Base-by-base conservation (phyloP, 352 stramenopile species). In the Pythium vanterpoolii region DNA sequence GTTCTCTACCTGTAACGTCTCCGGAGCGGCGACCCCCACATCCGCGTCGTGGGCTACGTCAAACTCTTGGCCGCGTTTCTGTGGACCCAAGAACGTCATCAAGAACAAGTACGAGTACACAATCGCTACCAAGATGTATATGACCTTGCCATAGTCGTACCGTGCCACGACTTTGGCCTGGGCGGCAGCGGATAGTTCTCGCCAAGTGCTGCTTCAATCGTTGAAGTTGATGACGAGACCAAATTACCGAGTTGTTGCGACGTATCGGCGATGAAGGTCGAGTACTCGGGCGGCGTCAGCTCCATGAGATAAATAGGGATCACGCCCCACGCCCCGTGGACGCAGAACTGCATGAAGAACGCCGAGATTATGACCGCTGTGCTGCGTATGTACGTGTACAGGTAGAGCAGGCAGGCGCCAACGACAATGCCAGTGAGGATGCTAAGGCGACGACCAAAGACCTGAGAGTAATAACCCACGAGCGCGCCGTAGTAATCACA, bases 401-500 rank as follows among this genome's bases (percentile, higher is more conserved):
- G 72, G 49, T 85, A 85, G 19, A 85, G 61, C 5, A 85, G 34
- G 30, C 61, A 63, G 43, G 68, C 71, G 24, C 64, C 71, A 18
- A 74, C 10, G 43, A 72, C 43, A 14, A 66, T 56, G 45, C 76
- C 68, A 33, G 64, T 54, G 7, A 85, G 50, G 52, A 85, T 77
- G 30, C 71, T 72, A 4, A 85, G 56, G 16, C 75, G 75, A 55
- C 75, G 73, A 46, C 75, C 75, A 40, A 85, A 75, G 16, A 73
- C 60, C 31, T 85, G 75, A 34, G 75, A 85, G 73, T 85, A 85
- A 66, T 77, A 85, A 42, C 75, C 75, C 13, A 82, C 68, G 30
- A 73, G 5, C 5, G 73, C 77, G 44, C 75, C 75, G n/a, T n/a
- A 28, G 39, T 61, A 57, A 82, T 82, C 40, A 71, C 75, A n/a